Conservation (phyloP, 2,329 filamentous ascomycete genomes). For the Apiospora rasikravindrae region DNA sequence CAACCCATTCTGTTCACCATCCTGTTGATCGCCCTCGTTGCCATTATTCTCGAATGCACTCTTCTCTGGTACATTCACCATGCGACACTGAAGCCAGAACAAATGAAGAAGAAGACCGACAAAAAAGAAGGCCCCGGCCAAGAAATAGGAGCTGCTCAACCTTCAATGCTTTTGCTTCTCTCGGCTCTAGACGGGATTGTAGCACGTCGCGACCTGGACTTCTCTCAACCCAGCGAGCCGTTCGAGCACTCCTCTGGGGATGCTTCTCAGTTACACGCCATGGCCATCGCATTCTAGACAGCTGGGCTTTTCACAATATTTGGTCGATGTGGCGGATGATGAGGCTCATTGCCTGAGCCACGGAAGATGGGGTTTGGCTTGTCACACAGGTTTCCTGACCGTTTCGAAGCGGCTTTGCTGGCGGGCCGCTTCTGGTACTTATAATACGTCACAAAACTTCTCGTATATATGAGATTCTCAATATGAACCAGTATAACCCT, state of each 20-base stretch:
- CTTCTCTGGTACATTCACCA: constrained; percentile 64
- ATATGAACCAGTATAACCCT: constrained; percentile 22
- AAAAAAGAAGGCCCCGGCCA: constrained; percentile 44
- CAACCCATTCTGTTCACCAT: constrained; percentile 64
- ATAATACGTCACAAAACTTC: constrained; percentile 27
- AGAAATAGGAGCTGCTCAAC: constrained; percentile 21
- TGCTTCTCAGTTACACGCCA: not conserved
- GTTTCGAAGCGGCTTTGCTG: constrained; percentile 30
- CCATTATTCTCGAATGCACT: constrained; percentile 50
- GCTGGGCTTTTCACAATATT: not conserved
- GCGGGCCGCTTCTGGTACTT: constrained; percentile 31
- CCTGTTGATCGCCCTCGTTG: constrained; percentile 59
- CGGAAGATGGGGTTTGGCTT: constrained; percentile 17
- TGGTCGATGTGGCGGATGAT: not conserved
- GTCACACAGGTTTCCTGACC: not conserved
- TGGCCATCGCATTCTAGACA: not conserved
- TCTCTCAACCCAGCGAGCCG: not conserved
- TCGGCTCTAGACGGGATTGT: constrained; percentile 15
- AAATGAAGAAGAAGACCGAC: constrained; percentile 58
- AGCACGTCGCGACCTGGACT: constrained; percentile 5
- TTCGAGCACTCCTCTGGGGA: not conserved
- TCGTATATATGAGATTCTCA: constrained; percentile 27
- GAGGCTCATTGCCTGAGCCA: constrained; percentile 2
- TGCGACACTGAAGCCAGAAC: constrained; percentile 65
- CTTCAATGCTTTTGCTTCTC: constrained; percentile 22